Evolutionary conservation across 73 alveolate genomes (phyloP).

Genomic region (Uronychia setigera): DNA sequence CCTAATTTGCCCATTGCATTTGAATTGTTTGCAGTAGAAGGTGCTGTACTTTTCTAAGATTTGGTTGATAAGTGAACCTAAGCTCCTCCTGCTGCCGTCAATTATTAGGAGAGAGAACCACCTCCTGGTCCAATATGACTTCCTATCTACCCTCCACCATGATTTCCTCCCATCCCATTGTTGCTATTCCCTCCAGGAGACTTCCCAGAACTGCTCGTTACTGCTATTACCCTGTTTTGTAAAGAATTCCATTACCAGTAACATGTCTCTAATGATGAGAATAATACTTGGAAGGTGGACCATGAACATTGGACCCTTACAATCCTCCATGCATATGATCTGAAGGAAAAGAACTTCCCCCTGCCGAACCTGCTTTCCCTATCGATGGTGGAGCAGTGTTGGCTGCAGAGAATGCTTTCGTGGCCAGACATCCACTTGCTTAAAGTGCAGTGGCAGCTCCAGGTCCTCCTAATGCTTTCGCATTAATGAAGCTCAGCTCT

Average conservation of each 20-base stretch:
- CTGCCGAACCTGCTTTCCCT: background rate
- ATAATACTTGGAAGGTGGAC: background rate
- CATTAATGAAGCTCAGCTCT: background rate
- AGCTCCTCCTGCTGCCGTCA: background rate
- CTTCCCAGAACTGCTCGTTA: background rate
- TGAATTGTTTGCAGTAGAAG: background rate
- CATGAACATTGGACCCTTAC: too few relatives aligned
- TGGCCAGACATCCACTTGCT: background rate
- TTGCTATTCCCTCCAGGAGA: background rate
- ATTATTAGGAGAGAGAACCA: background rate
- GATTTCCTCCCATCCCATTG: too few relatives aligned
- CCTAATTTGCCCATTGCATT: background rate
- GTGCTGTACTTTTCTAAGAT: background rate
- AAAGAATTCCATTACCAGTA: background rate
- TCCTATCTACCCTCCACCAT: background rate
- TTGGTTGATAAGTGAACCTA: background rate
- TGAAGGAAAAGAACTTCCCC: background rate
- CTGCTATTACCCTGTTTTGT: background rate
- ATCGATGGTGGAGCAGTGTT: background rate
- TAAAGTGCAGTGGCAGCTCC: constrained; percentile 1
- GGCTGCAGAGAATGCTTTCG: background rate
- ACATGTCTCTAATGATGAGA: background rate
- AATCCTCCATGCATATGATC: background rate
- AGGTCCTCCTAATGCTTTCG: background rate
- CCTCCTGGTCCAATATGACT: background rate